Base-by-base conservation (phyloP, 2,329 filamentous ascomycete species). In the Plenodomus lindquistii region DNA sequence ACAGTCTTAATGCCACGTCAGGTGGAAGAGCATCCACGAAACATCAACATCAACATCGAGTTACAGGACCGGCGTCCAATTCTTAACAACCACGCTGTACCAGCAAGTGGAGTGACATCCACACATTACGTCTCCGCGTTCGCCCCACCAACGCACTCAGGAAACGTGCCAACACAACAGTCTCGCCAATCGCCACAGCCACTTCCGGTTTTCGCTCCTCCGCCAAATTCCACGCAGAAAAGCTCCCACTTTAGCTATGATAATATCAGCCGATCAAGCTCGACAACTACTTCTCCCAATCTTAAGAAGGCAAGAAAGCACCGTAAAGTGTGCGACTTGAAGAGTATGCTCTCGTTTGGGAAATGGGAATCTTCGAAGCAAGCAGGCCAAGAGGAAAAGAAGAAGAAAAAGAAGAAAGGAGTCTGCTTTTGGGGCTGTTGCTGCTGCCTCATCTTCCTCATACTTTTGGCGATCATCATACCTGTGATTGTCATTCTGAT, bases 391-490 rank as follows among this genome's bases (percentile, higher is more conserved):
- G 55, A 65, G 29, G 54, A 65, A 17, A 63, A 67, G 47, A 66
- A 65, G 49, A 62, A 62, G 43, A 66, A 64, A 48, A 62, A 62
- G 51, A 72, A 63, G 37, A 59, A 60, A 27, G 66, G 63, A 4
- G 59, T 62, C 29, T 70, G 69, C 21, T 62, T 67, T 29, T 67
- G 65, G 59, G 59, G 63, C 45, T 72, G 69, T 34, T 70, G 69
- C 36, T 72, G 70, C 37, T 73, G 70, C 40, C 53, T 72, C 16
- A 40, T 72, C 7, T 52, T 67, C 40, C 52, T 65, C 34, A 64
- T 64, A 40, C 48, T 77, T 20, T 50, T 74, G 34, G 63, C 74
- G 2, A 62, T 77, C 29, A 65, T 78, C 29, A 69, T 75, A 20
- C 64, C 75, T 1, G 57, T 77, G 15, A 52, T 66, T 10, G 63